Evolutionary conservation across 2,329 filamentous ascomycete genomes (phyloP).

Genomic region (Arthrinium puccinioides): DNA sequence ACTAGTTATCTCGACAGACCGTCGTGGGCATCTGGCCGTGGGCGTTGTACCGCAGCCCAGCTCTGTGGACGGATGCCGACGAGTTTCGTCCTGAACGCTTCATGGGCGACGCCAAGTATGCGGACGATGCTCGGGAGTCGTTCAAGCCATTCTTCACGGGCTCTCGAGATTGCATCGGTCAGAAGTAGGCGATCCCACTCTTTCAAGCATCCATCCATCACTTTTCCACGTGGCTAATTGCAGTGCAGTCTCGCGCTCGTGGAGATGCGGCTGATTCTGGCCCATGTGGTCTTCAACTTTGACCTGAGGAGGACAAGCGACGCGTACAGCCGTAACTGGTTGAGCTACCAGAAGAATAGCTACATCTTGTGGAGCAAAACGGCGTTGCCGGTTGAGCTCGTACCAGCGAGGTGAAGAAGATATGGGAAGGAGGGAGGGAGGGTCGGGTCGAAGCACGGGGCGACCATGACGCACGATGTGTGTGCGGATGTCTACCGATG

Average conservation of each 20-base stretch:
- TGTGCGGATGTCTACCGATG: no score
- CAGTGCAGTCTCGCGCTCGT: constrained; percentile 4
- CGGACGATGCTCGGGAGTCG: constrained; percentile 2
- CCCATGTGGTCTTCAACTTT: constrained; percentile 6
- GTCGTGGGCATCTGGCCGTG: constrained; percentile 32
- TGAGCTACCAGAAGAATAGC: no score
- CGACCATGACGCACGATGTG: no score
- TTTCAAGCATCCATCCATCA: not conserved
- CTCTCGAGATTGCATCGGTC: constrained; percentile 7
- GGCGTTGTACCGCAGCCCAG: constrained; percentile 7
- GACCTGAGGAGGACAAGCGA: no score
- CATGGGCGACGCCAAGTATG: constrained; percentile 3
- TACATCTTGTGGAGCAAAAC: no score
- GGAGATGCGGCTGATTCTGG: constrained; percentile 9
- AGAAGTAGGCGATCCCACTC: constrained; percentile 6
- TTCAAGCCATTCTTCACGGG: constrained; percentile 8
- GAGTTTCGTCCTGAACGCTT: constrained; percentile 7
- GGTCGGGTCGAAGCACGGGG: no score
- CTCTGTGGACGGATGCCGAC: not conserved
- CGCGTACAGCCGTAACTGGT: no score
- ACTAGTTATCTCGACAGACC: no score
- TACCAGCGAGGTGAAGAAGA: no score
- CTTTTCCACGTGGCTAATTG: constrained; percentile 2
- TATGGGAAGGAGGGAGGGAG: no score
- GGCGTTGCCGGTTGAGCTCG: no score